A percentile compares a stretch with the other conserved stretches of the same genome.
Conservation (phyloP, 495 filamentous ascomycete genomes). For the Penicillium silybi region DNA sequence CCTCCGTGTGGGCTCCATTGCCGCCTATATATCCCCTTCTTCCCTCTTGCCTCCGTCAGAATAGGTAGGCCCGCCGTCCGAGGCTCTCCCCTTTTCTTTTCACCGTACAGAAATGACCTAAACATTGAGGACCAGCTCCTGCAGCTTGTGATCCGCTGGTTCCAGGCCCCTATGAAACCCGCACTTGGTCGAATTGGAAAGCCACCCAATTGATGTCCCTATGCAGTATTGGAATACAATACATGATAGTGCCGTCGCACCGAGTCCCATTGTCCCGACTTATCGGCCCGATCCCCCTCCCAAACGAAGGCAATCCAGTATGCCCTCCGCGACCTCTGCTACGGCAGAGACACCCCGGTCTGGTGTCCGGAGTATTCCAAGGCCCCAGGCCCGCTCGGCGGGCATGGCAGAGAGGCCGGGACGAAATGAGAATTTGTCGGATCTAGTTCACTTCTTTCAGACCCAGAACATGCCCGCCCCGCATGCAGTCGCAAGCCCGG, state of each 20-base stretch:
- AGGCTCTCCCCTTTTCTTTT: not conserved
- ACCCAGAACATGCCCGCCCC: slow-evolving; percentile 22
- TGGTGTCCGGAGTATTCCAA: slow-evolving; percentile 5
- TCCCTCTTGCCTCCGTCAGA: not conserved
- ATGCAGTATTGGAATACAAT: slow-evolving; percentile 34
- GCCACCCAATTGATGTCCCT: slow-evolving; percentile 21
- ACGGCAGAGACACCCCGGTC: slow-evolving; percentile 4
- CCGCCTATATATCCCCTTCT: slow-evolving; percentile 8
- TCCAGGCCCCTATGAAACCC: slow-evolving; percentile 12
- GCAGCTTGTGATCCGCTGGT: not conserved
- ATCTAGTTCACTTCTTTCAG: slow-evolving; percentile 40
- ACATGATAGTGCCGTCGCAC: slow-evolving; percentile 33
- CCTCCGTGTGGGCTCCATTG: slow-evolving; percentile 3
- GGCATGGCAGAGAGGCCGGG: slow-evolving; percentile 22
- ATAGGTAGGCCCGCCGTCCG: slow-evolving; percentile 13
- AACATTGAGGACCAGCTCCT: not conserved
- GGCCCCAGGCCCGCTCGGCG: slow-evolving; percentile 24
- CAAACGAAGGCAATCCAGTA: slow-evolving; percentile 27
- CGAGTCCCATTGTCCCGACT: slow-evolving; percentile 41
- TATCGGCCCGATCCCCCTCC: slow-evolving; percentile 30
- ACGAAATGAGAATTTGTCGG: slow-evolving; percentile 33
- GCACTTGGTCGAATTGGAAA: slow-evolving; percentile 16
- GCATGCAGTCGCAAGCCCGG: slow-evolving; percentile 2
- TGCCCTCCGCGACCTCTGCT: slow-evolving; percentile 24
- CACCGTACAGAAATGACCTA: not conserved